These are phyloP conservation scores for Aeschynomene evenia DNA, from an alignment of 306 rosid genomes.

Conservation along the genomic window DNA sequence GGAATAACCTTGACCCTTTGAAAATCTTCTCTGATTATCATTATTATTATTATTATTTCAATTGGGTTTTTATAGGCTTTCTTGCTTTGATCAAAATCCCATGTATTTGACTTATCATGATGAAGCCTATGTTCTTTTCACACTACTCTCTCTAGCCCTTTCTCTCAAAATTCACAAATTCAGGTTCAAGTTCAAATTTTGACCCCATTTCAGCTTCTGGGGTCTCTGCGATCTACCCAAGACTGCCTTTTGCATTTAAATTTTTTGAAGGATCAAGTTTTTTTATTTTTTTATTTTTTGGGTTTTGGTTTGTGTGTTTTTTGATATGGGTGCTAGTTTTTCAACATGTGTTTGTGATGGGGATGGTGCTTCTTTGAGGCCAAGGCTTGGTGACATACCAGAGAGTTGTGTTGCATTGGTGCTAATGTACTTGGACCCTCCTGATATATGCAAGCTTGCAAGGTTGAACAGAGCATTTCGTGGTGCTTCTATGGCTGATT, in stretches of 20 bases:
- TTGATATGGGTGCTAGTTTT: conserved; percentile 58
- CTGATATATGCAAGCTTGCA: conserved; percentile 72
- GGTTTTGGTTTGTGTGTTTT: neutral
- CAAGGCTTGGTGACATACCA: conserved; percentile 76
- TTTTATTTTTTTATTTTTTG: neutral
- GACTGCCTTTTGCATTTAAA: neutral
- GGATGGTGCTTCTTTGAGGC: conserved; percentile 38
- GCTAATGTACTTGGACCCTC: conserved; percentile 63
- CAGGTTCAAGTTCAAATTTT: conserved; percentile 57
- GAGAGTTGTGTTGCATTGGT: conserved; percentile 79
- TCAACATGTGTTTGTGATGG: conserved; percentile 47
- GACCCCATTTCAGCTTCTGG: conserved; percentile 24
- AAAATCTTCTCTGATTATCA: neutral
- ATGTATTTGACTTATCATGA: conserved; percentile 47
- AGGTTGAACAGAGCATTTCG: conserved; percentile 68
- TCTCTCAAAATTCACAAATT: conserved; percentile 58
- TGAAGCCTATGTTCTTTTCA: conserved; percentile 5
- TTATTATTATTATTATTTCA: too few relatives aligned
- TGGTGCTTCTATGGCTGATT: conserved; percentile 79
- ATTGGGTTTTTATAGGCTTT: neutral
- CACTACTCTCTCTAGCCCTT: conserved; percentile 47
- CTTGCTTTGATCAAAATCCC: conserved; percentile 31
- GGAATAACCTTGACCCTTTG: neutral
- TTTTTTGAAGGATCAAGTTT: neutral
- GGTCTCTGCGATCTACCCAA: neutral